Base-by-base conservation (phyloP, 805 yeast species). In the Pichia manshurica region DNA sequence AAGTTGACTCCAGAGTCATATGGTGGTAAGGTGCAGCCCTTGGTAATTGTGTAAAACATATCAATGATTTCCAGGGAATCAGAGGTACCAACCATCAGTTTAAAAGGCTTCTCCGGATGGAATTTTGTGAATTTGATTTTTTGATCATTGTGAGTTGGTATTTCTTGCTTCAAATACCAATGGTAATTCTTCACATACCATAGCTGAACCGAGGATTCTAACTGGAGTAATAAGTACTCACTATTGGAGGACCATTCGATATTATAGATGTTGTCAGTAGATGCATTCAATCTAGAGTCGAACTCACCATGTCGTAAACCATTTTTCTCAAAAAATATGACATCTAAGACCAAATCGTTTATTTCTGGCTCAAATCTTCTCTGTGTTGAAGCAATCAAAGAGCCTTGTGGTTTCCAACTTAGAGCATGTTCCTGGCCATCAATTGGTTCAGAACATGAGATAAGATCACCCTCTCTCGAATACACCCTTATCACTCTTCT, bases 111-210 rank as follows among this genome's bases (percentile, higher is more conserved):
- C 61, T 90, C 98, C 1, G 95, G 91, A 61, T 91, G 97, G 81
- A 96, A 93, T 59, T 74, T 78, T 43, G 77, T 68, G 57, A 74
- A 81, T 5, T 54, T 17, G 21, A 77, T 65, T 33, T 64, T 59
- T 33, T 62, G 65, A 21, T 59, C 62, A 2, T 48, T 50, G 29
- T 57, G 53, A 9, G 71, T 62, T 47, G 57, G 56, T 2, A 90
- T 65, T 58, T 85, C 95, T 64, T 86, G 95, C 60, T 93, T 93
- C 56, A 90, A 72, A 65, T 86, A 89, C 99, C 99, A 93, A 61
- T 90, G 95, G 65, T 90, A 93, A 65, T 93, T 93, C 61, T 87
- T 89, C 3, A 86, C 73, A 1, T 95, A 82, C 97, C 97, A 93
- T 21, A 93, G 65, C 61, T 85, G 95, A n/a, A 93, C 74, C 15